These are phyloP conservation scores for Pseudonitzschia pungens DNA, from an alignment of 108 stramenopile genomes.

Conservation along the genomic window DNA sequence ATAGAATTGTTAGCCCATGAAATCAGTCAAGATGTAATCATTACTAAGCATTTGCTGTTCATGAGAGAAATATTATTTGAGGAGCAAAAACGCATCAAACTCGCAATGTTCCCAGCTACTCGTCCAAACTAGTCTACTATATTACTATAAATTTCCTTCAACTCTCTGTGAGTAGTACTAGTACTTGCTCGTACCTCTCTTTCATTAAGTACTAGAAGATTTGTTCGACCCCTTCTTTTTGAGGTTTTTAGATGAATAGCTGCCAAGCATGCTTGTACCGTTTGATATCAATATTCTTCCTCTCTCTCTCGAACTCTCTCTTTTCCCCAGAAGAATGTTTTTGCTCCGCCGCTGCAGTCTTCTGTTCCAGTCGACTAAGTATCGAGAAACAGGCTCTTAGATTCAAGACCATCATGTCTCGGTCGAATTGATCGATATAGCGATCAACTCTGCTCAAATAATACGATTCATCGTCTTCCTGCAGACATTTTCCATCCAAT, in stretches of 20 bases:
- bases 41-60: too few relatives aligned
- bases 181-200: too few relatives aligned
- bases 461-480: not conserved
- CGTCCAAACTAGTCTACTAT: too few relatives aligned
- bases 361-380: conserved; percentile 41
- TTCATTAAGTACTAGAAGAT: too few relatives aligned
- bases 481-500: conserved; percentile 47
- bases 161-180: too few relatives aligned
- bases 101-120: too few relatives aligned
- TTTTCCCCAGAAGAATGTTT: not conserved
- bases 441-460: conserved; percentile 5
- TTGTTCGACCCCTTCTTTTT: too few relatives aligned
- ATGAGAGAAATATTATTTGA: too few relatives aligned
- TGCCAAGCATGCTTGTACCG: conserved; percentile 17
- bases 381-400: conserved; percentile 59
- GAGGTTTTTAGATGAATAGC: not conserved
- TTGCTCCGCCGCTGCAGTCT: not conserved
- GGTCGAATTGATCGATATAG: conserved; percentile 47
- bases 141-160: too few relatives aligned
- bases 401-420: conserved; percentile 53
- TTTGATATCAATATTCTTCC: not conserved
- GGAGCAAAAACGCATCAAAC: too few relatives aligned
- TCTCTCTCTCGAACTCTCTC: not conserved
- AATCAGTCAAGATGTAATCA: too few relatives aligned
- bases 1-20: too few relatives aligned